Base-by-base conservation (phyloP, 352 stramenopile species). In the Globisporangium middletonii region DNA sequence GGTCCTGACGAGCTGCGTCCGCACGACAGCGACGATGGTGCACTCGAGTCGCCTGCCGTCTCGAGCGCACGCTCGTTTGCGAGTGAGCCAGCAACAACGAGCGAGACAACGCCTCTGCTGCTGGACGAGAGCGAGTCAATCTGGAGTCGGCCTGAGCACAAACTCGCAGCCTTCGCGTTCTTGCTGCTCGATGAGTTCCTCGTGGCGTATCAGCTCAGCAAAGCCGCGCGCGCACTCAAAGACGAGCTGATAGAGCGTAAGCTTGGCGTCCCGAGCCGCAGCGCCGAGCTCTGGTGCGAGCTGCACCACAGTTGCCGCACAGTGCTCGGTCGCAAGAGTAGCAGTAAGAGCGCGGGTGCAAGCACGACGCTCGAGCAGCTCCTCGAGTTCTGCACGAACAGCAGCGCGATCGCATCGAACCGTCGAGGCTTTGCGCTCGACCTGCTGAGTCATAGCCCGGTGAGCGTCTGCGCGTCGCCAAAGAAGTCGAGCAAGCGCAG, bases 141-240 rank as follows among this genome's bases (percentile, higher is more conserved):
- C 9, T 63, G 57, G 57, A 57, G 5, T 6, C 49, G 19, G 8
- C 19, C 49, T 7, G 57, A 63, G 50, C 43, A 51, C 57, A 63
- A 57, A 44, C 41, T 57, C 42, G 41, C 45, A 28, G 41, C 42
- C 44, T 89, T 90, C 41, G 65, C 68, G 4, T 11, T 88, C 53
- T 64, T 86, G 53, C 64, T 90, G 2, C 49, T 90, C 33, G 70
- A 86, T 18, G 76, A 90, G 48, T 90, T 88, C 55, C 53, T 86
- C 45, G 27, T 66, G n/a, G 47, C 65, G 5, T 60, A 83, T 50
- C 60, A 67, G 33, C 62, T 90, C 18, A 47, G 57, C 1, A 63
- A 68, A 0, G 84, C 72, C 1, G 59, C 67, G 9, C 35, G 47
- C 7, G 41, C 60, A 37, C 50, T 90, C n/a, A 67, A 75, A 42